Conservation (phyloP, 2,329 filamentous ascomycete species). For the Aureobasidium musti region DNA sequence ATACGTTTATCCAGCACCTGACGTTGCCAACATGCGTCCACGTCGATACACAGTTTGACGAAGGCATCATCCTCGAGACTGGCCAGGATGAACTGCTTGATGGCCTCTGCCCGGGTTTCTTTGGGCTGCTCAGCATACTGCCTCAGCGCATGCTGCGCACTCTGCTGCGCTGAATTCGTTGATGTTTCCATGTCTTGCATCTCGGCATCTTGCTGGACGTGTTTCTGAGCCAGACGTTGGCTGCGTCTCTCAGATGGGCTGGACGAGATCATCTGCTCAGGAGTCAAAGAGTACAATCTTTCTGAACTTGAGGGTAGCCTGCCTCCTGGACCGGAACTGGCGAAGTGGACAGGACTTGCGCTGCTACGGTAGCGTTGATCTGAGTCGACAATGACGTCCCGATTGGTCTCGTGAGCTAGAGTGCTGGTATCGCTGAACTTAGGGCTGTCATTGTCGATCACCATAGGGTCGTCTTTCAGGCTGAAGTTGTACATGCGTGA, state of each 20-base stretch:
- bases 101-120: conserved; percentile 45
- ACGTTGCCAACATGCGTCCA: conserved; percentile 53
- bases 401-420: background rate
- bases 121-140: conserved; percentile 45
- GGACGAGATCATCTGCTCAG: background rate
- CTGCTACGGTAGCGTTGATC: conserved; percentile 3
- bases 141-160: conserved; percentile 24
- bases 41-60: conserved; percentile 53
- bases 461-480: background rate
- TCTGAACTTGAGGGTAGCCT: background rate
- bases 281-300: background rate
- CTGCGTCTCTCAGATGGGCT: conserved; percentile 2
- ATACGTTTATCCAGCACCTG: conserved; percentile 48
- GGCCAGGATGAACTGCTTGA: conserved; percentile 56
- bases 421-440: background rate
- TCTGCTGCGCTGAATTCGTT: background rate
- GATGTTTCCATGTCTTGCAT: conserved; percentile 9
- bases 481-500: conserved; percentile 24
- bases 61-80: conserved; percentile 55
- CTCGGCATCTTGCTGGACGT: background rate
- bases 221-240: background rate
- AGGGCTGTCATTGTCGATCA: background rate
- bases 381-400: background rate
- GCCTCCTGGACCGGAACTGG: background rate
- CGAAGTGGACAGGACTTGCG: background rate